A percentile compares a stretch with the other conserved stretches of the same genome.
phyloP scores from a whole-genome alignment of 345 rosid genomes.

The Erodium maritimum region DNA sequence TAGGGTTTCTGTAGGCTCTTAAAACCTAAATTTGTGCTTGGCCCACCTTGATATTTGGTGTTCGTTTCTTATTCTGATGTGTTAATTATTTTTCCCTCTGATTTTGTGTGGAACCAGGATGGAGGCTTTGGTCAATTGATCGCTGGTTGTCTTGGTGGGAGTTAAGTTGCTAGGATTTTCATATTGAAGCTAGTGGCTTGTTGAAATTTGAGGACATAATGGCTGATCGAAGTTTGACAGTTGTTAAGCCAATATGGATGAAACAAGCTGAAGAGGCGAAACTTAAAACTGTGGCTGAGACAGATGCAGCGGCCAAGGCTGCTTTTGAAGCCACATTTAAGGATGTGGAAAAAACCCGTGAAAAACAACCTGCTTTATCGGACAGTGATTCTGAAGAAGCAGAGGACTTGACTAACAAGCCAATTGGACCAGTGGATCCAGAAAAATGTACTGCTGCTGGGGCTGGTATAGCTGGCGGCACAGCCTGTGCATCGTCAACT shows the following conservation, averaged over 20 bases:
- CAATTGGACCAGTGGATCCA: constrained; percentile 86
- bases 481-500: constrained; percentile 79
- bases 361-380: constrained; percentile 32
- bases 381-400: constrained; percentile 69
- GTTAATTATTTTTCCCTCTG: neutral
- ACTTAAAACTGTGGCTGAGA: constrained; percentile 81
- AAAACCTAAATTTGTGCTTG: neutral
- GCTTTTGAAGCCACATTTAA: constrained; percentile 96
- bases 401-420: constrained; percentile 54
- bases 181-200: neutral
- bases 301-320: constrained; percentile 85
- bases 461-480: constrained; percentile 85
- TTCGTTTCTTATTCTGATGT: neutral
- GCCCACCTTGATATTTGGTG: neutral
- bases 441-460: constrained; percentile 80
- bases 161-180: neutral
- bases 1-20: neutral
- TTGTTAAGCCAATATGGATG: constrained; percentile 74
- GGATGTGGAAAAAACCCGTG: constrained; percentile 31
- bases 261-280: constrained; percentile 96
- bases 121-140: constrained; percentile 13
- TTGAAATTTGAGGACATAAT: constrained; percentile 12
- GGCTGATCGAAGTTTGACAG: constrained; percentile 41
- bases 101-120: neutral
- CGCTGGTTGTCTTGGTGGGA: neutral